Evolutionary conservation across 768 basidiomycete genomes (phyloP).

Genomic region (Phanerochaete carnosa): DNA sequence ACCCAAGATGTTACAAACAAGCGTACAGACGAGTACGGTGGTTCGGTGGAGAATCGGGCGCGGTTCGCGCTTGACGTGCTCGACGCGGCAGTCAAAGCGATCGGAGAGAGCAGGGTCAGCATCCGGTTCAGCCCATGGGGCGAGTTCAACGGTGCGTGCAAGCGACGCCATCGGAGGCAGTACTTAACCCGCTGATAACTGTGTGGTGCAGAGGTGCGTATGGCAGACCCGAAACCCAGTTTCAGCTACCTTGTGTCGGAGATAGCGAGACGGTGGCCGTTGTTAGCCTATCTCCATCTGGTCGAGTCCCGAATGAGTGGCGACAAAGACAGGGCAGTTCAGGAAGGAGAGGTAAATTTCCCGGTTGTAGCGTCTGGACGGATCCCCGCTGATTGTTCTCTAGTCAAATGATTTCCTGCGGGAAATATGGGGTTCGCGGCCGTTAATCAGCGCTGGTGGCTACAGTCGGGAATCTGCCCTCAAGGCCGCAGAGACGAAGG

Average conservation of each 20-base stretch:
- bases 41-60: slow-evolving; percentile 43
- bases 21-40: slow-evolving; percentile 49
- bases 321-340: slow-evolving; percentile 1
- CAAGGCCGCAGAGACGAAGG: slow-evolving; percentile 14
- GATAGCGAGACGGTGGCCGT: slow-evolving; percentile 36
- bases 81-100: slow-evolving; percentile 34
- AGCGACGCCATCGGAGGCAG: too few relatives aligned
- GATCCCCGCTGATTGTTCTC: not conserved
- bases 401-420: slow-evolving; percentile 19
- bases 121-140: slow-evolving; percentile 37
- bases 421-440: slow-evolving; percentile 21
- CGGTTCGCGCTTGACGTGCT: slow-evolving; percentile 43
- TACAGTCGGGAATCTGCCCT: slow-evolving; percentile 18
- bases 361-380: not conserved
- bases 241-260: slow-evolving; percentile 47
- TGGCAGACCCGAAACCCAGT: slow-evolving; percentile 52
- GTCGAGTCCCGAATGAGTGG: slow-evolving; percentile 24
- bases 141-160: slow-evolving; percentile 28
- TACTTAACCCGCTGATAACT: not conserved
- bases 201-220: slow-evolving; percentile 36
- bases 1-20: slow-evolving; percentile 36
- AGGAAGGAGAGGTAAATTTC: slow-evolving; percentile 14
- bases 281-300: slow-evolving; percentile 38
- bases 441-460: slow-evolving; percentile 22
- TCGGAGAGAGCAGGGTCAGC: slow-evolving; percentile 39